Base-by-base conservation (phyloP, 2,329 filamentous ascomycete genomes). In the Penicillium sp. region DNA sequence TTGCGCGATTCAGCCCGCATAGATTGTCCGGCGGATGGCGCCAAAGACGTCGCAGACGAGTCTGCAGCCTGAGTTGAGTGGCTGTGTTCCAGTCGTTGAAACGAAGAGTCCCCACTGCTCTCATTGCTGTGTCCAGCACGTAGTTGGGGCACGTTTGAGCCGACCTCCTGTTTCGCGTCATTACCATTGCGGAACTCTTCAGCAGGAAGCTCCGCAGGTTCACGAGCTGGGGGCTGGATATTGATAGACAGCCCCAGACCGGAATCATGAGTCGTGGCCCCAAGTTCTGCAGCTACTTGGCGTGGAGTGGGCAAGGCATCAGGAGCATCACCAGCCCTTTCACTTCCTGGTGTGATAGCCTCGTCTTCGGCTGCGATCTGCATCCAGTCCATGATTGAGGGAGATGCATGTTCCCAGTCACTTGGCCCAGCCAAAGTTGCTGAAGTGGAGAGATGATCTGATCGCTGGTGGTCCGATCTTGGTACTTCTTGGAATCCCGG, bases 301-400 rank as follows among this genome's bases (percentile, higher is more conserved):
- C 63, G 67, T n/a, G 73, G 72, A 17, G 71, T 73, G 41, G 70
- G 64, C 15, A 58, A 63, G 39, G 67, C 62, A 43, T 72, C 68
- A 37, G 54, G 50, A n/a, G 54, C 55, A 37, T 59, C 49, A 25
- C 35, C 50, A 15, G 61, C 55, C 31, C 63, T 59, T 31, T 63
- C 64, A 22, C 61, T 51, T 39, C 78, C 77, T 43, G 79, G 78
- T 12, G 78, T 75, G 12, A 74, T 54, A 14, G 68, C 59, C 47
- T 69, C 75, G 59, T 79, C 74, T n/a, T 74, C 73, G 5, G 75
- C 76, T 20, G 76, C 78, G 42, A 79, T 67, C 56, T 78, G 74
- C 71, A 82, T 80, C 78, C 80, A 82, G 60, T 82, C 79, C 52
- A 75, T 75, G 42, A 82, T 78, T 2, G 80, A 82, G 5, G 80